These are phyloP conservation scores for Miscanthus sacchariflorus DNA, from an alignment of 202 grass and related monocot species.

Conservation along the genomic window DNA sequence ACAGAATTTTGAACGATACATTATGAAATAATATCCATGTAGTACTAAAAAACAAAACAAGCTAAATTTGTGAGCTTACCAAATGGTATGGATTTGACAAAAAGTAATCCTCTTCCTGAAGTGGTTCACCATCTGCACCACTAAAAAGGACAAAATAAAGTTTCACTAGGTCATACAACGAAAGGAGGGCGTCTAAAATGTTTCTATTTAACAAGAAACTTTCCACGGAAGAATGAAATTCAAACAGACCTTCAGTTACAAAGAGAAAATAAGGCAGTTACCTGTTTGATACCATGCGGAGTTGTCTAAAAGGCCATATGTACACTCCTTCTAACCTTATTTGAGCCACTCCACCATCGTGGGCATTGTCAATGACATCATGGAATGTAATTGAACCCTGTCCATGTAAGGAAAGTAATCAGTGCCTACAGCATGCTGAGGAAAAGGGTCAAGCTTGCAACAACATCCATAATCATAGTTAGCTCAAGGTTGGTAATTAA, in stretches of 20 bases:
- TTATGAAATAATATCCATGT: constrained; percentile 17
- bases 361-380: constrained; percentile 83
- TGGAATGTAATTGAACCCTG: constrained; percentile 95
- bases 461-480: not conserved
- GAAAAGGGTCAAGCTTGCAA: not conserved
- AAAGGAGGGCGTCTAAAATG: constrained; percentile 24
- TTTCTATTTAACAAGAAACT: constrained; percentile 15
- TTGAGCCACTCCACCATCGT: constrained; percentile 73
- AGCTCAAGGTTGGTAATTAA: not conserved
- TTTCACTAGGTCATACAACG: constrained; percentile 47
- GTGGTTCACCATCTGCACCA: constrained; percentile 67
- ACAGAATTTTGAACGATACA: not conserved
- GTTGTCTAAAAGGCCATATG: constrained; percentile 98
- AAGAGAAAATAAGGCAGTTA: constrained; percentile 49
- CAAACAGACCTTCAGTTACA: constrained; percentile 1
- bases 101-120: constrained; percentile 98
- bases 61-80: constrained; percentile 60
- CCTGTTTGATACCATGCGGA: constrained; percentile 97
- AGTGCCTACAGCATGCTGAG: not conserved
- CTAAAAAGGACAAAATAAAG: constrained; percentile 49
- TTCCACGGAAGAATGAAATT: constrained; percentile 22
- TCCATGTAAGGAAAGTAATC: constrained; percentile 43
- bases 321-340: constrained; percentile 98
- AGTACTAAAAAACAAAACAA: constrained; percentile 15
- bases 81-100: constrained; percentile 98